phyloP scores from a whole-genome alignment of 2,329 filamentous ascomycete genomes.

The Aspergillus japonicus region DNA sequence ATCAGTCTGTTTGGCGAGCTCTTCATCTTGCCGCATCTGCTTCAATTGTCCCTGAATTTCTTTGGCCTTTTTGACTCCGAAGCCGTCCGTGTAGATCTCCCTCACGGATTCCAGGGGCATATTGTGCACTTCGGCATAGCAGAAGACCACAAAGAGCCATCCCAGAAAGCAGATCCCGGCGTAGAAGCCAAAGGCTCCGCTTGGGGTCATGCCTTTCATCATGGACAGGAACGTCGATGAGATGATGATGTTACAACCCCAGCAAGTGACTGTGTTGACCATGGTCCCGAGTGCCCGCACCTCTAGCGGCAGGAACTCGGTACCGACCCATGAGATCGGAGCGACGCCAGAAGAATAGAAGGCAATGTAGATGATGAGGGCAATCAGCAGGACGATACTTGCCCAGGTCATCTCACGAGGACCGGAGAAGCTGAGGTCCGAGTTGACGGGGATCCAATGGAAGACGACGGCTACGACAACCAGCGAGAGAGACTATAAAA shows the following conservation, averaged over 20 bases:
- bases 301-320: conserved; percentile 50
- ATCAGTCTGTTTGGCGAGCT: not conserved
- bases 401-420: conserved; percentile 30
- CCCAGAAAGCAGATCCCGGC: conserved; percentile 48
- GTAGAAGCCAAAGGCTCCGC: conserved; percentile 54
- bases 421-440: conserved; percentile 26
- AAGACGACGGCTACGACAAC: conserved; percentile 47
- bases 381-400: conserved; percentile 42
- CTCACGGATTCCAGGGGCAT: conserved; percentile 57
- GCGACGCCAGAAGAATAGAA: conserved; percentile 50
- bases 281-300: conserved; percentile 52
- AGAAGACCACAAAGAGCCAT: conserved; percentile 45
- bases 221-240: conserved; percentile 22
- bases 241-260: conserved; percentile 20
- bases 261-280: conserved; percentile 35
- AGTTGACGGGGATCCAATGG: conserved; percentile 48
- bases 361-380: conserved; percentile 45
- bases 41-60: conserved; percentile 39
- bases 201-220: conserved; percentile 52
- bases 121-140: conserved; percentile 56
- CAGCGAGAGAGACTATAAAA: conserved; percentile 30
- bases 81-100: conserved; percentile 51
- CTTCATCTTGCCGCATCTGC: conserved; percentile 2
- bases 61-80: conserved; percentile 46
- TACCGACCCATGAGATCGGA: conserved; percentile 47